These are phyloP conservation scores for Spergularia marina DNA, from an alignment of 148 eudicot genomes.

Conservation along the genomic window DNA sequence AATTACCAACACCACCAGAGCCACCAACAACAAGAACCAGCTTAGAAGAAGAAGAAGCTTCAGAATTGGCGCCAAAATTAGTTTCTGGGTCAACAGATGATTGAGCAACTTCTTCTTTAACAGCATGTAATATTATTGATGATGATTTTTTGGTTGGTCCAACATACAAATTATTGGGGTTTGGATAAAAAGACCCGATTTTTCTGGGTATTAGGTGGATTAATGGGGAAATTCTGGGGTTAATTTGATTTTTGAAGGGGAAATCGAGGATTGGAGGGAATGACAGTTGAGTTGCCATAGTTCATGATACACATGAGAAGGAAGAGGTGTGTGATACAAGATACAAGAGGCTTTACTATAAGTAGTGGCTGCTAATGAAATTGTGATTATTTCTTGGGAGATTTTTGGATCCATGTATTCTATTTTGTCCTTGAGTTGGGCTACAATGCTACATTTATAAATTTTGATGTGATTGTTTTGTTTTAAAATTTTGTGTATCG, in stretches of 20 bases:
- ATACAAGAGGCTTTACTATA: not conserved
- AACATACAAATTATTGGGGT: conserved; percentile 12
- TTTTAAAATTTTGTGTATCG: no score
- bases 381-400: not conserved
- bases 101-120: conserved; percentile 43
- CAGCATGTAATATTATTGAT: conserved; percentile 27
- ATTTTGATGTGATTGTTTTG: no score
- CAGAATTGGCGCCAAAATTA: conserved; percentile 17
- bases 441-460: no score
- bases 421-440: no score
- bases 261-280: conserved; percentile 37
- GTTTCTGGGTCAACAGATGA: conserved; percentile 28
- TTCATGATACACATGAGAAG: conserved; percentile 3
- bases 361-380: conserved; percentile 14
- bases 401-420: not conserved
- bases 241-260: conserved; percentile 22
- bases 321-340: not conserved
- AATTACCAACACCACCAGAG: conserved; percentile 86
- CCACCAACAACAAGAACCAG: conserved; percentile 86
- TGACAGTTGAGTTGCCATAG: conserved; percentile 50
- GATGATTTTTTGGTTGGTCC: conserved; percentile 20
- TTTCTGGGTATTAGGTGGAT: conserved; percentile 12
- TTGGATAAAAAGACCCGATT: not conserved
- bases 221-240: conserved; percentile 22
- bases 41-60: conserved; percentile 44